These are phyloP conservation scores for Penicillium turbatum DNA, from an alignment of 495 filamentous ascomycete genomes.

Conservation along the genomic window DNA sequence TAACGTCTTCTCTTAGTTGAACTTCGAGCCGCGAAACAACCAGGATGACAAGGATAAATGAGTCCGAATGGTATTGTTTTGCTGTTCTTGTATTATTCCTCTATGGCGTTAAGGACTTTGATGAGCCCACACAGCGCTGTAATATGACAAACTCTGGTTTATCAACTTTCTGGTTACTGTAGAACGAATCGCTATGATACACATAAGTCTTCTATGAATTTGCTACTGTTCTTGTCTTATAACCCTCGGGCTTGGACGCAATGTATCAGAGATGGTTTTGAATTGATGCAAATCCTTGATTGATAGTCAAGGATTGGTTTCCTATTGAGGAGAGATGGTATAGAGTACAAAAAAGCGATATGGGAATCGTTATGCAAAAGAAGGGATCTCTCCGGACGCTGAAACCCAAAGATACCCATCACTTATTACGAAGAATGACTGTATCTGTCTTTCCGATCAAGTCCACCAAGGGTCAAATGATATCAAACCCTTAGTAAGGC, in stretches of 20 bases:
- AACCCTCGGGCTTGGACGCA: no score
- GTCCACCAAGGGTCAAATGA: background rate
- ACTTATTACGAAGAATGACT: conserved; percentile 7
- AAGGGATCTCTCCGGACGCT: background rate
- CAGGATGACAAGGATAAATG: conserved; percentile 45
- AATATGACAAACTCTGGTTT: background rate
- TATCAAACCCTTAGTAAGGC: conserved; percentile 60
- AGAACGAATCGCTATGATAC: no score
- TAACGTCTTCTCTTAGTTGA: conserved; percentile 48
- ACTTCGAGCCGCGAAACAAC: conserved; percentile 67
- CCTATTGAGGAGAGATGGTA: conserved; percentile 27
- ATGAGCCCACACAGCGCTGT: background rate
- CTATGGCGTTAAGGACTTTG: background rate
- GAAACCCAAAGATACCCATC: background rate
- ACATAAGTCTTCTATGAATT: background rate
- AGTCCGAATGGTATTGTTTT: background rate
- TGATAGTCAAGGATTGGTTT: conserved; percentile 10
- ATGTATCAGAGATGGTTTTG: no score
- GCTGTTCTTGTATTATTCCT: background rate
- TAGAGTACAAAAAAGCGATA: conserved; percentile 27
- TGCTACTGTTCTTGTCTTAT: background rate
- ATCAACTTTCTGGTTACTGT: background rate
- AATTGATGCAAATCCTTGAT: conserved; percentile 8
- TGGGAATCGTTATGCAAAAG: conserved; percentile 21
- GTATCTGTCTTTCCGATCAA: conserved; percentile 8